These are phyloP conservation scores for Pseudocercospora musae DNA, from an alignment of 2,329 filamentous ascomycete genomes.

Conservation along the genomic window DNA sequence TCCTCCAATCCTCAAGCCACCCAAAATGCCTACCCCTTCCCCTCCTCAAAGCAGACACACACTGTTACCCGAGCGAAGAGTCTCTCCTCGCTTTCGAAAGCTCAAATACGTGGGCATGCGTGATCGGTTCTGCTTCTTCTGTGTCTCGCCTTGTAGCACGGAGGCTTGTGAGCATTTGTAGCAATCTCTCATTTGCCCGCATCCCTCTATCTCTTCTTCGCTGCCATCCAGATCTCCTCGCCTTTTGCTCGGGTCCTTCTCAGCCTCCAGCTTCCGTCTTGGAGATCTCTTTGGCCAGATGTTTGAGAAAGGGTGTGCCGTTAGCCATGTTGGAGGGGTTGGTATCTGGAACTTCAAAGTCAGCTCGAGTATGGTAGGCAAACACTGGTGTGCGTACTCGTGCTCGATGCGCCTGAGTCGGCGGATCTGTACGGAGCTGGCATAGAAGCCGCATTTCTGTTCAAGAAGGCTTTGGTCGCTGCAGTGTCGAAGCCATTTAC, in stretches of 20 bases:
- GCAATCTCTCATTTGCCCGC: too few relatives aligned
- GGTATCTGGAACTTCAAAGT: slow-evolving; percentile 27
- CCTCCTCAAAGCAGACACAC: neutral
- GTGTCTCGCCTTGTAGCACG: neutral
- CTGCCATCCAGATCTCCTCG: neutral
- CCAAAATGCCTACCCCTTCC: neutral
- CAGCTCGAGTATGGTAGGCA: too few relatives aligned
- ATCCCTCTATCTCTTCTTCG: neutral
- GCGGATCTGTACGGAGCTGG: slow-evolving; percentile 27
- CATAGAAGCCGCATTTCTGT: slow-evolving; percentile 33
- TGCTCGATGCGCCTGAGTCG: neutral
- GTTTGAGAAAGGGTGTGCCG: slow-evolving; percentile 43
- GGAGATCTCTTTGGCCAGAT: slow-evolving; percentile 45
- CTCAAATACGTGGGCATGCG: neutral
- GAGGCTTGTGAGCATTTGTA: too few relatives aligned
- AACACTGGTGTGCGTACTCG: neutral
- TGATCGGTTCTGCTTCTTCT: neutral
- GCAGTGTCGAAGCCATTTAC: slow-evolving; percentile 42
- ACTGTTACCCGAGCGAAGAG: neutral
- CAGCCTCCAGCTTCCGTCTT: slow-evolving; percentile 36
- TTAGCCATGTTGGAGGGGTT: slow-evolving; percentile 33
- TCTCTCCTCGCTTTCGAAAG: neutral
- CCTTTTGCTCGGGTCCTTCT: neutral
- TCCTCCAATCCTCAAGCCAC: neutral
- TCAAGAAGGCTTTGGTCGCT: slow-evolving; percentile 44